Percentiles rank a stretch among this genome's conserved stretches.
phyloP scores from a whole-genome alignment of 202 grass and related monocot genomes.

The Dendrocalamus latiflorus region DNA sequence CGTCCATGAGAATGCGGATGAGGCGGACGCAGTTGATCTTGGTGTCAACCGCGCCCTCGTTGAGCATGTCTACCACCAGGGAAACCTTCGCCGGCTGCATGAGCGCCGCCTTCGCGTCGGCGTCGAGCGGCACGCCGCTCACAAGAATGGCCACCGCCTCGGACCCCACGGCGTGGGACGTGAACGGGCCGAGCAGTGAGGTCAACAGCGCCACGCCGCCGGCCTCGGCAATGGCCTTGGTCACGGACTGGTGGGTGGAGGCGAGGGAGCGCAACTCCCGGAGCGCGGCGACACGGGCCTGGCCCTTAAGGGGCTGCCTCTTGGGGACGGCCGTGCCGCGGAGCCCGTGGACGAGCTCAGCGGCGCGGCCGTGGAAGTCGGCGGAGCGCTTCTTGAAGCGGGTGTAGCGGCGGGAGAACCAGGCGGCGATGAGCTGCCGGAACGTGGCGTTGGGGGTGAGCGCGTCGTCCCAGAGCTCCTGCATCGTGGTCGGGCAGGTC shows the following conservation, averaged over 20 bases:
- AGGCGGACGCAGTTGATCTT: too few relatives aligned
- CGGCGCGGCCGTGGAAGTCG: slow-evolving; percentile 87
- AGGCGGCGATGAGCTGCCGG: slow-evolving; percentile 79
- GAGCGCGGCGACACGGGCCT: slow-evolving; percentile 62
- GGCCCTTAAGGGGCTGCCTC: slow-evolving; percentile 62
- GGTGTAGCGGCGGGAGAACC: slow-evolving; percentile 85
- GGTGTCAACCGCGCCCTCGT: too few relatives aligned
- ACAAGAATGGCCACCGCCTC: slow-evolving; percentile 85
- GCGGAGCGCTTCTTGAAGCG: slow-evolving; percentile 83
- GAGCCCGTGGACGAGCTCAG: slow-evolving; percentile 58
- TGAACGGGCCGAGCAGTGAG: slow-evolving; percentile 83
- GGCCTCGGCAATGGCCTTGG: slow-evolving; percentile 54
- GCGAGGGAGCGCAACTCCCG: slow-evolving; percentile 62
- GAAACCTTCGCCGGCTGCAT: slow-evolving; percentile 92
- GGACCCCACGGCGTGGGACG: slow-evolving; percentile 80
- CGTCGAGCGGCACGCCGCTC: slow-evolving; percentile 55
- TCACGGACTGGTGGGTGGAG: slow-evolving; percentile 56
- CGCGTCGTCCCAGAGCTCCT: slow-evolving; percentile 89
- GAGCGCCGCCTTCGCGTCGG: slow-evolving; percentile 53
- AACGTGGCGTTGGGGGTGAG: slow-evolving; percentile 92
- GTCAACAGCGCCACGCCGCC: slow-evolving; percentile 53
- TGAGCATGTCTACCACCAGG: too few relatives aligned
- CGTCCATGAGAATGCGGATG: slow-evolving; percentile 77
- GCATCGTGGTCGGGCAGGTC: slow-evolving; percentile 99
- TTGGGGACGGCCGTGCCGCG: slow-evolving; percentile 45